Evolutionary conservation across 2,329 filamentous ascomycete genomes (phyloP), one percentile per base, ranked within the genome.

Genomic region (Chaetomium olivaceum): DNA sequence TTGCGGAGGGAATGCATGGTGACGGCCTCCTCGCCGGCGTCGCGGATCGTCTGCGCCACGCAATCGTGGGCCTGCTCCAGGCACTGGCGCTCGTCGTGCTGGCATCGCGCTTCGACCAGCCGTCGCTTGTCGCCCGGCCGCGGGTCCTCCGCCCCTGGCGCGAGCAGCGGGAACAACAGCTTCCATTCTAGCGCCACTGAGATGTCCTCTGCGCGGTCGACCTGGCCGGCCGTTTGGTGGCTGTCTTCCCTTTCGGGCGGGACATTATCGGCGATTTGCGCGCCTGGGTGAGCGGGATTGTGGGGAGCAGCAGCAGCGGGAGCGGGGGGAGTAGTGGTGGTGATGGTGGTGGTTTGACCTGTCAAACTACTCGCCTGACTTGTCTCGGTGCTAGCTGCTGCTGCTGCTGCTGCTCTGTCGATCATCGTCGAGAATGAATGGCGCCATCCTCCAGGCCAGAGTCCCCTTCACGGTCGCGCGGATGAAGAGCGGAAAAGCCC

Each of bases 111-210:
- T 16, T 55, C 48, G 4, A 55, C 31, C 33, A 66, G 33, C 2
- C 27, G 62, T 5, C 66, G 61, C 12, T 25, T 16, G 51, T 69
- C 69, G 12, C 64, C 21, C 1, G 68, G 68, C 21, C 54, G 60
- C n/a, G 68, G 66, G 27, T 64, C 65, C 21, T 27, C 19, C 12
- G 56, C 55, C 12, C 61, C 66, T 0, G 51, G 51, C 14, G 51
- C 27, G 8, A 75, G 68, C 4, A 74, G 71, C 7, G 75, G 70
- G 36, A 75, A 59, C 16, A 77, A 65, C 65, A 76, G 73, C 64
- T 77, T 77, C 58, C 77, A 64, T 64, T 77, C 76, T n/a, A 77
- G 68, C 9, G 74, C 76, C 12, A 75, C 61, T 9, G 72, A 71
- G 3, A 74, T 54, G 29, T 70, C 68, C 9, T 71, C 69, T 7